Conservation (phyloP, 1,284 basidiomycete genomes). For the Ganoderma lingzhi region DNA sequence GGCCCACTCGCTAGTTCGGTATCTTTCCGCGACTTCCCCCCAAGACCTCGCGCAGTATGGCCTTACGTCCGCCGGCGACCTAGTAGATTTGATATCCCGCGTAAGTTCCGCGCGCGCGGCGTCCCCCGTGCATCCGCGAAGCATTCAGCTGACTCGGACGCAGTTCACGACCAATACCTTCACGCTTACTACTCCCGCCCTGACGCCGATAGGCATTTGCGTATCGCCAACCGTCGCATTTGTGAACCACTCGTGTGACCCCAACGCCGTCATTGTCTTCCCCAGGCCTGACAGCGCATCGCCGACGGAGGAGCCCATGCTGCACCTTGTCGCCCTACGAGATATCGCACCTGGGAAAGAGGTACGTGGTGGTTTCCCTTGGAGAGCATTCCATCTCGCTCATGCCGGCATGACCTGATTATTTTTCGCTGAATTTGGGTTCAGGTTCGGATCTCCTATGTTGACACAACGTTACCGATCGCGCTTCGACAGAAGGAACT, state of each 20-base stretch:
- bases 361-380: slow-evolving; percentile 49
- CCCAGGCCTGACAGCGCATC: slow-evolving; percentile 57
- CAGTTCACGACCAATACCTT: slow-evolving; percentile 93
- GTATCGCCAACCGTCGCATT: slow-evolving; percentile 84
- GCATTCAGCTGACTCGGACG: slow-evolving; percentile 13
- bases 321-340: slow-evolving; percentile 78
- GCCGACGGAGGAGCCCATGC: slow-evolving; percentile 59
- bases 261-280: slow-evolving; percentile 92
- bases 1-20: slow-evolving; percentile 75
- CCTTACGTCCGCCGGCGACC: slow-evolving; percentile 61
- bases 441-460: slow-evolving; percentile 79
- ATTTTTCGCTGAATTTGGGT: neutral
- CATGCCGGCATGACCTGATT: slow-evolving; percentile 16
- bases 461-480: slow-evolving; percentile 82
- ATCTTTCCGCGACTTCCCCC: slow-evolving; percentile 64
- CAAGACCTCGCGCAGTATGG: slow-evolving; percentile 65
- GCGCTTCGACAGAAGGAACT: slow-evolving; percentile 65
- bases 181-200: slow-evolving; percentile 78
- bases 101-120: slow-evolving; percentile 47
- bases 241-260: slow-evolving; percentile 91
- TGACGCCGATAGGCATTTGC: slow-evolving; percentile 83
- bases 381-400: neutral
- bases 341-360: slow-evolving; percentile 74
- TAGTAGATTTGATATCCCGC: slow-evolving; percentile 77
- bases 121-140: neutral